Base-by-base conservation (phyloP, 1,284 basidiomycete species). In the Nidula niveotomentosa region DNA sequence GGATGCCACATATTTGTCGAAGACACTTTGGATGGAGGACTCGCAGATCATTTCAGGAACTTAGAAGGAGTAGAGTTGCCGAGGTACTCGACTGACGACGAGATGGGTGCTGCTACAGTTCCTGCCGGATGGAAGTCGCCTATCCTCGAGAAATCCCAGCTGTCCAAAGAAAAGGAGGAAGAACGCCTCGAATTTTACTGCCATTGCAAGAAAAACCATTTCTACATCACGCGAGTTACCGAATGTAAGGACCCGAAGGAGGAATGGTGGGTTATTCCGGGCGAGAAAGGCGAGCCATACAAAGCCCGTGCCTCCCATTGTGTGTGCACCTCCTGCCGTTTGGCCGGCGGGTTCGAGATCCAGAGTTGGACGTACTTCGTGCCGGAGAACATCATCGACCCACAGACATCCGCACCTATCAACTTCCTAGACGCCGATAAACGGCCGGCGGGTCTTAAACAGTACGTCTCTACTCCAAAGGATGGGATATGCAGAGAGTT, bases 261-360 rank as follows among this genome's bases (percentile, higher is more conserved):
- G 37, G 70, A 73, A 55, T 71, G 70, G 71, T 72, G 69, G 69
- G 54, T 69, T 1, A 61, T 65, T 47, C 65, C 64, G 2, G 48
- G 36, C 13, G 55, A 52, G 8, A 59, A 58, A 7, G 49, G 45
- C 0, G 41, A 58, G 6, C 66, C 65, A 30, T 65, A 64, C 2
- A 66, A 62, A 45, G 72, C 68, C 49, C 61, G 69, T 6, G 69
- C 69, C 1, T 67, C 67, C 1, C 65, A 72, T 50, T 74, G 71
- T 53, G 66, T 64, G 23, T 74, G 71, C 53, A 56, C 52, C 0
- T 62, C 63, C 10, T 74, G 70, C 55, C 63, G 69, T 7, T 60
- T 64, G 9, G 62, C 62, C 6, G 64, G 65, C 36, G 71, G 71
- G 1, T 68, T 61, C 48, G 67, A 69, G 23, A 60, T 72, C 34